Percentiles rank a stretch among this genome's conserved stretches.
These are phyloP conservation scores for Citeromyces matritensis DNA, from an alignment of 805 yeast species.

Conservation along the genomic window DNA sequence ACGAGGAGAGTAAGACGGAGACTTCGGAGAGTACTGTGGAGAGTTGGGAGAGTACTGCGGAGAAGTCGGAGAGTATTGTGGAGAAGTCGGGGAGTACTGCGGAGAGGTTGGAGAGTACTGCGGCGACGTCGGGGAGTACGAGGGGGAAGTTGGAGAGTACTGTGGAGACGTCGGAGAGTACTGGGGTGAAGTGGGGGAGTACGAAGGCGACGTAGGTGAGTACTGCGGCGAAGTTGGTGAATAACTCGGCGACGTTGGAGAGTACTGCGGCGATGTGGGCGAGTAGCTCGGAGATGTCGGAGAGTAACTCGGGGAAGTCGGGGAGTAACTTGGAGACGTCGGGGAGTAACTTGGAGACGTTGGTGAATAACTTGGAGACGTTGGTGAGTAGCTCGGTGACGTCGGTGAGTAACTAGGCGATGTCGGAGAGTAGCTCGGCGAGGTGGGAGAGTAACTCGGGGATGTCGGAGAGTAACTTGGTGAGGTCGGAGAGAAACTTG, in stretches of 20 bases:
- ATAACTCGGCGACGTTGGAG: slow-evolving; percentile 70
- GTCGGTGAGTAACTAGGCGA: slow-evolving; percentile 35
- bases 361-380: slow-evolving; percentile 59
- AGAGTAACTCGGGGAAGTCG: slow-evolving; percentile 60
- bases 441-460: slow-evolving; percentile 33
- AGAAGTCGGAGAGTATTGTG: slow-evolving; percentile 66
- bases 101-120: slow-evolving; percentile 66
- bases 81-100: slow-evolving; percentile 63
- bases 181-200: slow-evolving; percentile 69
- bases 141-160: slow-evolving; percentile 55
- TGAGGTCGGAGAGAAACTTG: slow-evolving; percentile 36
- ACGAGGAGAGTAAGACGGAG: slow-evolving; percentile 42
- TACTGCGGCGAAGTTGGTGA: slow-evolving; percentile 61
- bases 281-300: slow-evolving; percentile 60
- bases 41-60: slow-evolving; percentile 60
- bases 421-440: slow-evolving; percentile 33
- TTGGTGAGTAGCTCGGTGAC: slow-evolving; percentile 37
- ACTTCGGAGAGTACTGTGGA: slow-evolving; percentile 34
- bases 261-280: slow-evolving; percentile 60
- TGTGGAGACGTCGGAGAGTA: slow-evolving; percentile 57
- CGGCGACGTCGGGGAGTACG: slow-evolving; percentile 71
- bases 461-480: slow-evolving; percentile 37
- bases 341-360: slow-evolving; percentile 65
- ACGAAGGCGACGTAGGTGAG: slow-evolving; percentile 53
- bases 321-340: slow-evolving; percentile 44